Evolutionary conservation across 371 early-diverging fungal species (phyloP).

Genomic region (Mortierella sp.): DNA sequence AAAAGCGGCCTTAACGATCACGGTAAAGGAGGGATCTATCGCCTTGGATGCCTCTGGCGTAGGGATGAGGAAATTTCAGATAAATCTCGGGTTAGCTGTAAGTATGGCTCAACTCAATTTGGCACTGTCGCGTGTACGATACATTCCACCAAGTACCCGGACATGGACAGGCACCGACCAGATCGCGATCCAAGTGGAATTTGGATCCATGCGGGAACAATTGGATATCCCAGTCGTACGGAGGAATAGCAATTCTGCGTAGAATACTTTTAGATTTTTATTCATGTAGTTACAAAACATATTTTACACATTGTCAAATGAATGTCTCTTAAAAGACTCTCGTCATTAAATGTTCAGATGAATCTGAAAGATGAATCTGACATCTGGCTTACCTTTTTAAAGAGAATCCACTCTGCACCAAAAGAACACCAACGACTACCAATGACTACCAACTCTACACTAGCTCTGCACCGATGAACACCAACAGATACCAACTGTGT

Average conservation of each 20-base stretch:
- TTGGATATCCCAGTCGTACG: slow-evolving; percentile 44
- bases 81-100: slow-evolving; percentile 38
- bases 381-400: no score
- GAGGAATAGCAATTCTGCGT: not conserved
- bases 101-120: slow-evolving; percentile 44
- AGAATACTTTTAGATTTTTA: not conserved
- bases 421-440: no score
- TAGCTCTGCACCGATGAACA: no score
- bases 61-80: slow-evolving; percentile 29
- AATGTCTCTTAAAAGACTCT: no score
- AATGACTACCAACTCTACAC: no score
- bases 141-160: slow-evolving; percentile 16
- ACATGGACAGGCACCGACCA: slow-evolving; percentile 29
- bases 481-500: no score
- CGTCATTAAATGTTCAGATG: no score
- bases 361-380: no score
- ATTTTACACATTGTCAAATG: no score
- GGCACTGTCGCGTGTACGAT: slow-evolving; percentile 39
- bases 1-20: slow-evolving; percentile 25
- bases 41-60: slow-evolving; percentile 18
- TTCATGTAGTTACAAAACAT: not conserved
- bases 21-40: slow-evolving; percentile 26
- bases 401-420: no score
- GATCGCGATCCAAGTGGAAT: slow-evolving; percentile 35
- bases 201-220: slow-evolving; percentile 38